Evolutionary conservation across 2,329 filamentous ascomycete genomes (phyloP).

Genomic region (Arthrobotrys iridis): DNA sequence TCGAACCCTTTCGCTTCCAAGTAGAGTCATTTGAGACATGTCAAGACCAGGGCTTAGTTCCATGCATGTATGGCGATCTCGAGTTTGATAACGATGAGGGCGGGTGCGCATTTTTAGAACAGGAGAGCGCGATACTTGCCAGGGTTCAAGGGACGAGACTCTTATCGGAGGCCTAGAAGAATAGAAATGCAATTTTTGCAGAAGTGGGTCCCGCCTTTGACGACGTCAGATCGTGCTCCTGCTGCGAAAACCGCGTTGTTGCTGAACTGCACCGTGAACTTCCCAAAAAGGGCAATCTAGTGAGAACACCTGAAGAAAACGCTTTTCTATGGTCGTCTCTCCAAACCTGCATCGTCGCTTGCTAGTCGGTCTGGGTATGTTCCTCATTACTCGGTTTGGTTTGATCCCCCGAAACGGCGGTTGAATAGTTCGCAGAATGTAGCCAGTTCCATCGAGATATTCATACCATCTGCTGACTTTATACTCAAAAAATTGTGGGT

Average conservation of each 20-base stretch:
- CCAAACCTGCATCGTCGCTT: slow-evolving; percentile 10
- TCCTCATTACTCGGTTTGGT: not conserved
- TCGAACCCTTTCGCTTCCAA: slow-evolving; percentile 16
- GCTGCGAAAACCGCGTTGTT: slow-evolving; percentile 13
- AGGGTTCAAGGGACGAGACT: too few species aligned
- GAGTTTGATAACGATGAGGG: not conserved
- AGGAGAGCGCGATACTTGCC: not conserved
- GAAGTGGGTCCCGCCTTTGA: not conserved
- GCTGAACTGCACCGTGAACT: slow-evolving; percentile 11
- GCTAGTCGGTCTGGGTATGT: not conserved
- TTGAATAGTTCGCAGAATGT: slow-evolving; percentile 17
- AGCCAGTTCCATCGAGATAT: slow-evolving; percentile 20
- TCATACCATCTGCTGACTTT: slow-evolving; percentile 1
- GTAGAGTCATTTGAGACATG: not conserved
- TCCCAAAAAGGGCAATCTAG: slow-evolving; percentile 23
- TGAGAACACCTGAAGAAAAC: slow-evolving; percentile 18
- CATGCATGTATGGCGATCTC: slow-evolving; percentile 24
- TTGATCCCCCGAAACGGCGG: not conserved
- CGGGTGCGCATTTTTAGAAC: slow-evolving; percentile 15
- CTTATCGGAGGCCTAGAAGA: not conserved
- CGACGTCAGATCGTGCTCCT: not conserved
- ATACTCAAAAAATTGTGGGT: not conserved
- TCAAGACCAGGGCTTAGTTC: slow-evolving; percentile 1
- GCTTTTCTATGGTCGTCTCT: slow-evolving; percentile 1
- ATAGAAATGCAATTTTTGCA: not conserved